Base-by-base conservation (phyloP, 179 eudicot species). In the Spinacia oleracea region DNA sequence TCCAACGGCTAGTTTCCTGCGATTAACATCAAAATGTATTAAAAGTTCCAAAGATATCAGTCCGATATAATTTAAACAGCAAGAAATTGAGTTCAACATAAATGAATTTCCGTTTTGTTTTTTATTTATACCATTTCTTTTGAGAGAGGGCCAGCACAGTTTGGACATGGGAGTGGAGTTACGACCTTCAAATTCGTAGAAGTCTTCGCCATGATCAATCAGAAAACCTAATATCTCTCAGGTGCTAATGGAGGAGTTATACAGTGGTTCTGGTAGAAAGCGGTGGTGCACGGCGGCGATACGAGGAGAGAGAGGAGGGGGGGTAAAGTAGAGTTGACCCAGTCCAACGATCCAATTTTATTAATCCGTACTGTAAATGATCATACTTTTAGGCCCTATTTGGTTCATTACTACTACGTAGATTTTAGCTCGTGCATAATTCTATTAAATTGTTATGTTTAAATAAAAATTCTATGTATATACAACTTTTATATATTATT, bases 1-100 rank as follows among this genome's bases (percentile, higher is more conserved):
- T 94, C 98, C 97, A 94, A 18, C 85, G 77, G 81, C 91, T 91
- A 42, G 92, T 89, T 89, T 88, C 91, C 97, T 94, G 88, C 55
- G 5, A 8, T 42, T 78, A 29, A 18, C 20, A 69, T 58, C 0
- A 62, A 73, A 23, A 62, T 64, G n/a, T 9, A 21, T 9, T 10
- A 21, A 40, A 68, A 23, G 18, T 16, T 18, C 4, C n/a, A n/a
- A 46, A 14, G 12, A 9, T 46, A 46, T 46, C 51, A 46, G 0
- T 4, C 62, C 0, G 12, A 0, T 4, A 31, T 1, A 2, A 65
- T 15, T 16, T 2, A 35, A 1, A 68, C 0, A 67, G 29, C 50
- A 68, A 4, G 18, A 42, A n/a, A 68, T 21, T 40, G 16, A 68
- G 9, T 4, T 68, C 32, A 42, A 40, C 10, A 42, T 0, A 68